Evolutionary conservation across 306 rosid species (phyloP).

Genomic region (Rubus idaeus): DNA sequence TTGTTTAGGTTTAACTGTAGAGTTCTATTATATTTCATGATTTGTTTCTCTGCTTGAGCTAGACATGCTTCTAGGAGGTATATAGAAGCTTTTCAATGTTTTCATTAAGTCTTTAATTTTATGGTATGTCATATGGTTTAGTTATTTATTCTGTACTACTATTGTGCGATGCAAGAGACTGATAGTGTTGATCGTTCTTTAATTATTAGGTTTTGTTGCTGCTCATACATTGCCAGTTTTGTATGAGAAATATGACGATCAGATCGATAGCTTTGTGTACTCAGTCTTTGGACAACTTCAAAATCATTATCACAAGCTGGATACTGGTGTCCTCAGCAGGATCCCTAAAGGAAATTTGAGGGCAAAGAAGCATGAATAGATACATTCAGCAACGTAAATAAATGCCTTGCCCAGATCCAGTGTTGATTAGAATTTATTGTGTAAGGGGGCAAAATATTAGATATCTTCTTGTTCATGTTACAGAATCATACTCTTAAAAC

Average conservation of each 20-base stretch:
- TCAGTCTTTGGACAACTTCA: slow-evolving; percentile 50
- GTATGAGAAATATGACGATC: slow-evolving; percentile 74
- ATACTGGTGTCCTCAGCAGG: slow-evolving; percentile 70
- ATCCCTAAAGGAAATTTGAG: slow-evolving; percentile 61
- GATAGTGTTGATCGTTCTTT: slow-evolving; percentile 9
- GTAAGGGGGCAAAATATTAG: not conserved
- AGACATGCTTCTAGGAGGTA: not conserved
- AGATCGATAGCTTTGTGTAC: slow-evolving; percentile 62
- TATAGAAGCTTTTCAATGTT: not conserved
- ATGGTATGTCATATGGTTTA: not conserved
- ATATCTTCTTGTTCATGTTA: not conserved
- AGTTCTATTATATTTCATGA: not conserved
- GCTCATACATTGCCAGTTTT: slow-evolving; percentile 83
- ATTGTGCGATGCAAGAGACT: slow-evolving; percentile 9
- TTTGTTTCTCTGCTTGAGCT: not conserved
- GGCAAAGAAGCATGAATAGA: slow-evolving; percentile 62
- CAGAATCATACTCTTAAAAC: not conserved
- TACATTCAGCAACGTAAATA: slow-evolving; percentile 11
- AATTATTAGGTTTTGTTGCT: slow-evolving; percentile 61
- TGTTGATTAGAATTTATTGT: not conserved
- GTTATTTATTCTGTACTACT: not conserved
- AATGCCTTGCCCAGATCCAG: not conserved
- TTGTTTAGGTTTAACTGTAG: not conserved
- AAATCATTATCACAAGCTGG: slow-evolving; percentile 50
- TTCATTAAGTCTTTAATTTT: not conserved